Evolutionary conservation across 305 asterid genomes (phyloP).

Genomic region (Fraxinus paxiana): DNA sequence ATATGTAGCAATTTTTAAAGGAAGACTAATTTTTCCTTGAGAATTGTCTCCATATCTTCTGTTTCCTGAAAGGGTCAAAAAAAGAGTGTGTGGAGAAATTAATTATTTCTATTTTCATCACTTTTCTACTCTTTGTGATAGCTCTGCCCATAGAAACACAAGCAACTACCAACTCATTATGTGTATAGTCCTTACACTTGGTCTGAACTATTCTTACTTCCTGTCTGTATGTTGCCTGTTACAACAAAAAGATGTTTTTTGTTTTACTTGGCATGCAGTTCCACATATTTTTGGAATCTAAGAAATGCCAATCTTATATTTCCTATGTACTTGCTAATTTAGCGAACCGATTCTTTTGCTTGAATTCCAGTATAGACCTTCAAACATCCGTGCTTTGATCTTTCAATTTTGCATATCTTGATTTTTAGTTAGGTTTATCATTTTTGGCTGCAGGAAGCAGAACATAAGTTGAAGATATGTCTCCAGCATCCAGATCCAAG

Average conservation of each 20-base stretch:
- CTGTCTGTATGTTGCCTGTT: background rate
- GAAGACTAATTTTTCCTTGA: too few relatives aligned
- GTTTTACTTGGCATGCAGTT: background rate
- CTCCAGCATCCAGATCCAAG: slow-evolving; percentile 59
- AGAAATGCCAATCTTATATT: background rate
- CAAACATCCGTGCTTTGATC: background rate
- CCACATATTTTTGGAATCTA: background rate
- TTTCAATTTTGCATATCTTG: background rate
- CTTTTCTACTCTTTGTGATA: background rate
- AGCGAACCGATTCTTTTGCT: background rate
- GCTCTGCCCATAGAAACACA: background rate
- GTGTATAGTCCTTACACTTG: too few relatives aligned
- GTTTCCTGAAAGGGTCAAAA: too few relatives aligned
- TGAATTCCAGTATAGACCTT: background rate
- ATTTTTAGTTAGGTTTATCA: background rate
- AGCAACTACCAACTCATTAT: background rate
- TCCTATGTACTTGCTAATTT: background rate
- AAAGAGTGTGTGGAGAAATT: background rate
- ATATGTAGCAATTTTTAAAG: too few relatives aligned
- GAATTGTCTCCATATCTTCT: too few relatives aligned
- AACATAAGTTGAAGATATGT: slow-evolving; percentile 45
- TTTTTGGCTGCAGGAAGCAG: slow-evolving; percentile 29
- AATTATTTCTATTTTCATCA: background rate
- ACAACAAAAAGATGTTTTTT: background rate
- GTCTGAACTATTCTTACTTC: too few relatives aligned